phyloP scores from a whole-genome alignment of 257 asterid species.

The Leptodermis oblonga region DNA sequence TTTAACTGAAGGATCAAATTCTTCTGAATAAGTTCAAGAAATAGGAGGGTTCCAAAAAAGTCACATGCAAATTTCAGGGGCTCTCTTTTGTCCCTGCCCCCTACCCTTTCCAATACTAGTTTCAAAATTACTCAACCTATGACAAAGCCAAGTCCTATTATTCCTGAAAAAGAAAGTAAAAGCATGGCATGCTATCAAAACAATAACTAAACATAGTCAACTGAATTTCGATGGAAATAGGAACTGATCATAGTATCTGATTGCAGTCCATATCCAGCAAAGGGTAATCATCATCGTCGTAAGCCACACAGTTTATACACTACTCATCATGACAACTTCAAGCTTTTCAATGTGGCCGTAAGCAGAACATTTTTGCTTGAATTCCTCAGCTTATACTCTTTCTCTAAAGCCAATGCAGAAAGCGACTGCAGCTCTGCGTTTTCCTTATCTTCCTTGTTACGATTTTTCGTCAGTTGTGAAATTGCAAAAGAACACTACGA shows the following conservation, averaged over 20 bases:
- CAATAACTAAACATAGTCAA: not conserved
- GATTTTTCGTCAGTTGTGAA: constrained; percentile 71
- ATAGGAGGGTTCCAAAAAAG: too few relatives aligned
- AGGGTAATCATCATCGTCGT: not conserved
- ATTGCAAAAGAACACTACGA: constrained; percentile 71
- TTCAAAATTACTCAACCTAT: too few relatives aligned
- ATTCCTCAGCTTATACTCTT: constrained; percentile 62
- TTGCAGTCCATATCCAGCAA: not conserved
- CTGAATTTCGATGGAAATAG: not conserved
- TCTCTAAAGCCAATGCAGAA: constrained; percentile 65
- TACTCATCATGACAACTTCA: constrained; percentile 43
- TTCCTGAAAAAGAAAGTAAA: not conserved
- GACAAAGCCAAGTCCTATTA: not conserved
- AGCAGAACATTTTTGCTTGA: constrained; percentile 52
- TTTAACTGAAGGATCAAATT: too few relatives aligned
- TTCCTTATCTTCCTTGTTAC: constrained; percentile 87
- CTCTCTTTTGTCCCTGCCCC: too few relatives aligned
- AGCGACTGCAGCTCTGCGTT: constrained; percentile 65
- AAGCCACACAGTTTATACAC: not conserved
- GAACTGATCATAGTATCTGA: not conserved
- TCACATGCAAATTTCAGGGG: too few relatives aligned
- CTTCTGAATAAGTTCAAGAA: too few relatives aligned
- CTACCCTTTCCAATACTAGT: too few relatives aligned
- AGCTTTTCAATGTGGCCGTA: constrained; percentile 50
- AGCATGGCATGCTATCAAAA: not conserved